Percentiles rank a stretch among this genome's conserved stretches.
These are phyloP conservation scores for Symbiotaphrina buchneri DNA, from an alignment of 495 filamentous ascomycete genomes.

Conservation along the genomic window DNA sequence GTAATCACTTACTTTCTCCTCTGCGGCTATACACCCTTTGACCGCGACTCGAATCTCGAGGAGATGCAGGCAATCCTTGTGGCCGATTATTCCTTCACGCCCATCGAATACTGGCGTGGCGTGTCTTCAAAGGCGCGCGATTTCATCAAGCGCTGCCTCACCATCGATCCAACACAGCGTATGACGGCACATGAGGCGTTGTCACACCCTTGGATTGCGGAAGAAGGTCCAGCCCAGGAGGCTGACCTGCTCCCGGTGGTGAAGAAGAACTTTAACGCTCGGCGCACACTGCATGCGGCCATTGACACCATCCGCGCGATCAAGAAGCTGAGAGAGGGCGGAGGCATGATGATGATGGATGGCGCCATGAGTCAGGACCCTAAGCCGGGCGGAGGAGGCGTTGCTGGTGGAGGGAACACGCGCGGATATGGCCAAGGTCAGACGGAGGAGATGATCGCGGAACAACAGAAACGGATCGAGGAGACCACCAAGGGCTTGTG, in stretches of 20 bases:
- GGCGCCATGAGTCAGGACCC: slow-evolving; percentile 43
- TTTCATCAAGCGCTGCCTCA: slow-evolving; percentile 77
- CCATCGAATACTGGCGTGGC: slow-evolving; percentile 86
- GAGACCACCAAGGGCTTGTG: too few relatives aligned
- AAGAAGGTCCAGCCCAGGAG: slow-evolving; percentile 15
- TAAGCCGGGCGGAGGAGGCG: too few relatives aligned
- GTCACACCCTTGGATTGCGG: slow-evolving; percentile 68
- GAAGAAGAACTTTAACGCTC: slow-evolving; percentile 98
- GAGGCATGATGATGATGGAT: slow-evolving; percentile 57
- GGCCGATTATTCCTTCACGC: slow-evolving; percentile 92
- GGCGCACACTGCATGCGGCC: slow-evolving; percentile 79
- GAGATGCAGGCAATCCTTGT: slow-evolving; percentile 98
- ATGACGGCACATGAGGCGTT: slow-evolving; percentile 94
- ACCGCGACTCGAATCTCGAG: slow-evolving; percentile 90
- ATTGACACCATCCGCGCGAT: slow-evolving; percentile 98
- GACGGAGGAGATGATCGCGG: too few relatives aligned
- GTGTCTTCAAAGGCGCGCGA: slow-evolving; percentile 56
- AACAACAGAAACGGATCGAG: too few relatives aligned
- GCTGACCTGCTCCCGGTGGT: slow-evolving; percentile 75
- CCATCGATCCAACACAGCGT: slow-evolving; percentile 62
- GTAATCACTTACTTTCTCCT: slow-evolving; percentile 90
- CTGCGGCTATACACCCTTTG: slow-evolving; percentile 95
- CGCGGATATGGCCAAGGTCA: too few relatives aligned
- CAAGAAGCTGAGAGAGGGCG: slow-evolving; percentile 81
- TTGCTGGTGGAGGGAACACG: too few relatives aligned